phyloP scores from a whole-genome alignment of 208 protist genomes.

The Sergeia podlipaevii region DNA sequence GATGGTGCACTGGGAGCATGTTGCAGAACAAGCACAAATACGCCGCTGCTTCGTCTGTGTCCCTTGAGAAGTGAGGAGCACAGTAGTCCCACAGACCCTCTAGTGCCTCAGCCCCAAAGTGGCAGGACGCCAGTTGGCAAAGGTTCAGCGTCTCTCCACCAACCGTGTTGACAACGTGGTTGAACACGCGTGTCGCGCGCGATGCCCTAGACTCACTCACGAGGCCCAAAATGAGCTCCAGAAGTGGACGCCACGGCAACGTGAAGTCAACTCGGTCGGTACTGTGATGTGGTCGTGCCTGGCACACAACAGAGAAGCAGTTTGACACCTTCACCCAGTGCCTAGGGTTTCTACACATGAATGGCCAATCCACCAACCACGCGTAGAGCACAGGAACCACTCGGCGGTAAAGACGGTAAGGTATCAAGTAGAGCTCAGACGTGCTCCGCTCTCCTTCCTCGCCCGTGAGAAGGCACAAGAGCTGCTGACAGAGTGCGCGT shows the following conservation, averaged over 20 bases:
- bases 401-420: slow-evolving; percentile 30
- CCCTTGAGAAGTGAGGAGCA: slow-evolving; percentile 25
- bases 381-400: slow-evolving; percentile 59
- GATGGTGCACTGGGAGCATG: slow-evolving; percentile 22
- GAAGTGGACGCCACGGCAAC: slow-evolving; percentile 66
- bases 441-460: neutral
- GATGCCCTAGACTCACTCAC: neutral
- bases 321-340: slow-evolving; percentile 38
- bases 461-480: slow-evolving; percentile 10
- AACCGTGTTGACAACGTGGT: slow-evolving; percentile 5
- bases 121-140: slow-evolving; percentile 33
- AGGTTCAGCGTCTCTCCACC: slow-evolving; percentile 2
- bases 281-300: neutral
- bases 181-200: neutral
- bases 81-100: slow-evolving; percentile 45
- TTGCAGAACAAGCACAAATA: slow-evolving; percentile 22
- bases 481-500: slow-evolving; percentile 8
- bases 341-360: slow-evolving; percentile 21
- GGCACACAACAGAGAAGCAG: slow-evolving; percentile 21
- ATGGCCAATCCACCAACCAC: slow-evolving; percentile 56
- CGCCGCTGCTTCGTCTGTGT: slow-evolving; percentile 11
- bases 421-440: slow-evolving; percentile 18
- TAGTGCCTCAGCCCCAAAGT: slow-evolving; percentile 40
- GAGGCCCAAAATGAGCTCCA: slow-evolving; percentile 27
- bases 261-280: slow-evolving; percentile 6